Evolutionary conservation across 345 rosid species (phyloP).

Genomic region (Populus pruinosa): DNA sequence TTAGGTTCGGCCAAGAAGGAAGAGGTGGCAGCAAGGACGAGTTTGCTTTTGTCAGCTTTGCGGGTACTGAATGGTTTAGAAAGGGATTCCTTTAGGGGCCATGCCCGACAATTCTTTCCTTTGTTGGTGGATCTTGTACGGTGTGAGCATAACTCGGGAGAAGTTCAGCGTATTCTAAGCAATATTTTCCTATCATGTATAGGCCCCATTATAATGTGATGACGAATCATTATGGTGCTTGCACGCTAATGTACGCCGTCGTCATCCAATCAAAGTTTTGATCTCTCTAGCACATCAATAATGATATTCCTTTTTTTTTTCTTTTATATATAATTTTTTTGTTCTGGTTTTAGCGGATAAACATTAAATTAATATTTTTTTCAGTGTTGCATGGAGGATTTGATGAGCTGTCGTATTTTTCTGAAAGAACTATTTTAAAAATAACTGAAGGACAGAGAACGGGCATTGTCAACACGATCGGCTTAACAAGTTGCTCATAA

Average conservation of each 20-base stretch:
- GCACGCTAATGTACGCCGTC: background rate
- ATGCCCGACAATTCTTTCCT: conserved; percentile 52
- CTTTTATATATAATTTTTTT: no score
- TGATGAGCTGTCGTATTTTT: no score
- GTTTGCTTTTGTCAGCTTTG: conserved; percentile 60
- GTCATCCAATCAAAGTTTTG: conserved; percentile 30
- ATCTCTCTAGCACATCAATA: background rate
- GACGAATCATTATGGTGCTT: background rate
- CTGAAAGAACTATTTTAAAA: no score
- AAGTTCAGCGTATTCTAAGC: conserved; percentile 63
- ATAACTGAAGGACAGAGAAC: no score
- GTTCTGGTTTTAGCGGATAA: no score
- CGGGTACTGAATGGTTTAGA: conserved; percentile 48
- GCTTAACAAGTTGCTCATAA: background rate
- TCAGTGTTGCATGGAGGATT: no score
- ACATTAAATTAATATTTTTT: no score
- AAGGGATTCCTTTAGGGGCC: conserved; percentile 50
- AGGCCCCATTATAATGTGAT: conserved; percentile 60
- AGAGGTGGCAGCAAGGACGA: conserved; percentile 72
- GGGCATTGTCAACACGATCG: background rate
- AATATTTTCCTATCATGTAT: conserved; percentile 72
- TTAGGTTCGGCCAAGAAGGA: conserved; percentile 67
- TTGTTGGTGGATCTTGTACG: conserved; percentile 74
- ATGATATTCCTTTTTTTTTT: background rate
- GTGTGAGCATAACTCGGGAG: conserved; percentile 81